Evolutionary conservation across 2,329 filamentous ascomycete genomes (phyloP), one percentile per base, ranked within the genome.

Genomic region (Aphanocladium album): DNA sequence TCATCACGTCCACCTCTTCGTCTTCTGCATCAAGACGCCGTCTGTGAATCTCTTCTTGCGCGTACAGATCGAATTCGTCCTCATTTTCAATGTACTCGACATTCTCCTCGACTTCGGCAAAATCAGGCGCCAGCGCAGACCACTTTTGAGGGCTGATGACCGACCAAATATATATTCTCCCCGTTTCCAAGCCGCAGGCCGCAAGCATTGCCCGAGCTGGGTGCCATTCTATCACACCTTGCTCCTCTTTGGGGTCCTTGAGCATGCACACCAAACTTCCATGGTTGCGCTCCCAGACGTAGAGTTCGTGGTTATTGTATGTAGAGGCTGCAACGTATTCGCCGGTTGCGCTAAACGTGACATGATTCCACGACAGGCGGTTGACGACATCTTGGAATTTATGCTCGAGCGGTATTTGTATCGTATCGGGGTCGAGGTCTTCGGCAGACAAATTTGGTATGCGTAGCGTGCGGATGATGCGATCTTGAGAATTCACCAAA

Each of bases 301-400:
- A 98, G 64, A 99, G 90, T 74, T 99, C 93, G 68, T 97, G 93
- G 70, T 99, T 99, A 81, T 98, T 98, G 74, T 92, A 96, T 2
- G 95, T 98, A 27, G 92, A 96, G 0, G 96, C 95, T 25, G 92
- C 92, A 45, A 99, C 92, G 71, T 98, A 98, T 74, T 99, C 95
- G 57, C 92, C 93, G 0, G 90, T 95, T 1, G 91, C 89, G 69
- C 91, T 96, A 73, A 99, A 98, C 0, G 93, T 92, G 62, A 96
- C 93, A 70, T 97, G 92, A 70, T 98, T 99, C 95, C 95, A 99
- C 7, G 90, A 92, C 14, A 98, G 78, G 49, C 90, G 87, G 71
- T 99, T 98, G 55, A 99, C 95, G 4, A 98, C 89, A 71, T 99
- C 96, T 73, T 98, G 93, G 69, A 98, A 99, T 71, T 97, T 98